These are phyloP conservation scores for Colletotrichum sp. DNA, from an alignment of 2,329 filamentous ascomycete genomes.

Conservation along the genomic window DNA sequence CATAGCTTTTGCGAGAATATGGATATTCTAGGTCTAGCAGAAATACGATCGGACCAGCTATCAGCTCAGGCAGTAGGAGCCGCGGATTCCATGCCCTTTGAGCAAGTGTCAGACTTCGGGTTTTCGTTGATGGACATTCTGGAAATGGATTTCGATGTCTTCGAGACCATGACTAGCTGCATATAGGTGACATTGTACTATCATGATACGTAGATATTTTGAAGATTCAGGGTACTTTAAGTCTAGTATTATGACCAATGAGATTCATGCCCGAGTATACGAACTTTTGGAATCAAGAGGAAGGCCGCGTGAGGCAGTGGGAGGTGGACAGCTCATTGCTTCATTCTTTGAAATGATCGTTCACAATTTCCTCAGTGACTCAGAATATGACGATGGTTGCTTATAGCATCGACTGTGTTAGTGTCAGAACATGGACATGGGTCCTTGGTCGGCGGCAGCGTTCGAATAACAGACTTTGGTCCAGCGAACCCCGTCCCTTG, in stretches of 20 bases:
- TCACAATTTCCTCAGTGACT: not conserved
- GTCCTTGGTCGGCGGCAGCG: not conserved
- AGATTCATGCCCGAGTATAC: no score
- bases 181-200: accelerated
- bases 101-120: not conserved
- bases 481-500: not conserved
- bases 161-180: not conserved
- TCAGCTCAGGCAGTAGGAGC: not conserved
- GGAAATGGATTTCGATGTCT: not conserved
- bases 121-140: not conserved
- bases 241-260: no score
- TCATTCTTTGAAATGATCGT: not conserved
- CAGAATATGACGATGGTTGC: not conserved
- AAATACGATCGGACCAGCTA: not conserved
- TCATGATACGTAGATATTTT: not conserved
- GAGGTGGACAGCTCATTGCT: not conserved
- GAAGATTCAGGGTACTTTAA: not conserved
- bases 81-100: not conserved
- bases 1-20: not conserved
- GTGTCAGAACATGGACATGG: not conserved
- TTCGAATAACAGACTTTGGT: not conserved
- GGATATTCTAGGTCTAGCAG: not conserved
- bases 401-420: not conserved
- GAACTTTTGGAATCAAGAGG: not conserved
- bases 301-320: not conserved